These are phyloP conservation scores for Nelumbo lutea DNA, from an alignment of 164 flowering plant genomes.

Conservation along the genomic window DNA sequence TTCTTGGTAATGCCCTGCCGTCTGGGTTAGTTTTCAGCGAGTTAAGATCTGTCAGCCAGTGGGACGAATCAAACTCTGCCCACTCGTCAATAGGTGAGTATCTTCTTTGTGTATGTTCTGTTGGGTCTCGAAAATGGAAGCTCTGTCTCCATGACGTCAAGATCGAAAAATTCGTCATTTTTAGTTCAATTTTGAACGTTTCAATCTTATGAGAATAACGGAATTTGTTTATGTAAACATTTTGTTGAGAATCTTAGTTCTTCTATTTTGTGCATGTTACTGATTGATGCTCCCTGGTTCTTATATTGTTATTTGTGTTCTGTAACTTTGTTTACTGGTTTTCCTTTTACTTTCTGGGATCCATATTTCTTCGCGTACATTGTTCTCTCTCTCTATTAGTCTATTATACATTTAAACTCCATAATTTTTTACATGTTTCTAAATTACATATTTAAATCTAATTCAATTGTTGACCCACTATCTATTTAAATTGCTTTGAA, in stretches of 20 bases:
- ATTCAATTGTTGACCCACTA: background rate
- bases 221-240: too few relatives aligned
- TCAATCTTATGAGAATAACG: too few relatives aligned
- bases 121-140: too few relatives aligned
- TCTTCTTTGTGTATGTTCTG: too few relatives aligned
- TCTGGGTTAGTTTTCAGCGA: background rate
- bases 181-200: too few relatives aligned
- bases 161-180: too few relatives aligned
- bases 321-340: background rate
- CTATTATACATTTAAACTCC: background rate
- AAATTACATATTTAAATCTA: background rate
- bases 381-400: background rate
- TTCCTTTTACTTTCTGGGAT: background rate
- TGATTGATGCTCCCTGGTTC: too few relatives aligned
- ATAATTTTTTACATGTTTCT: too few relatives aligned
- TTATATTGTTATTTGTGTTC: too few relatives aligned
- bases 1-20: constrained; percentile 2
- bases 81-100: constrained; percentile 4
- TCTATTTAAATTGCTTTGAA: background rate
- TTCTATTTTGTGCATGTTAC: too few relatives aligned
- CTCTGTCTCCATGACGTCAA: too few relatives aligned
- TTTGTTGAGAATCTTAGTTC: too few relatives aligned
- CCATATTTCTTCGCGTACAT: background rate
- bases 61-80: constrained; percentile 11
- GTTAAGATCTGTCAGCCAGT: constrained; percentile 5